Evolutionary conservation across 179 eudicot species (phyloP).

Genomic region (Corrigiola litoralis): DNA sequence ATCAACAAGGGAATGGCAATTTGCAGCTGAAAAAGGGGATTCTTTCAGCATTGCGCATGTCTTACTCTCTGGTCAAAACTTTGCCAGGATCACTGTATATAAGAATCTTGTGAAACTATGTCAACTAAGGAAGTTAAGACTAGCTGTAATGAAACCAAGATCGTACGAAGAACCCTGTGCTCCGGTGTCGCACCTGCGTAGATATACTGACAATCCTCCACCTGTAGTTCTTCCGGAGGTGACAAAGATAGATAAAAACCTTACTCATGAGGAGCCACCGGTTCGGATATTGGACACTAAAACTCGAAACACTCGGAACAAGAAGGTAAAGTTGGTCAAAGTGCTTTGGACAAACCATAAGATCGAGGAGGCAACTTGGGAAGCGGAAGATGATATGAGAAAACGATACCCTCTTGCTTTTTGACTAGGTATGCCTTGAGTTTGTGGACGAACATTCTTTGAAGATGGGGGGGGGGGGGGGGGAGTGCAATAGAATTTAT

Average conservation of each 20-base stretch:
- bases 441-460: too few species aligned
- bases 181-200: background rate
- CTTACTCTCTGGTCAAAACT: conserved; percentile 30
- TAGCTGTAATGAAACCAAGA: conserved; percentile 50
- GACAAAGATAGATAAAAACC: background rate
- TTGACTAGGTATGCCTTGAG: too few species aligned
- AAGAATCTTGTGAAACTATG: conserved; percentile 60
- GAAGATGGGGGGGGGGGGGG: too few species aligned
- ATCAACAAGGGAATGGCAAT: conserved; percentile 79
- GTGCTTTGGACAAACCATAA: background rate
- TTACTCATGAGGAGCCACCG: background rate
- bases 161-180: background rate
- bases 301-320: background rate
- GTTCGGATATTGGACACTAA: background rate
- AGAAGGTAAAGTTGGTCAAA: background rate
- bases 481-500: too few species aligned
- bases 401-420: too few species aligned
- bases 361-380: too few species aligned
- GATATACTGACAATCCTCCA: background rate
- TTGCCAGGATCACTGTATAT: conserved; percentile 44
- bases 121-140: conserved; percentile 52
- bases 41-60: conserved; percentile 68
- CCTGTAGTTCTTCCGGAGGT: too few species aligned
- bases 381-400: too few species aligned
- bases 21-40: conserved; percentile 69